These are phyloP conservation scores for Apocynum venetum DNA, from an alignment of 257 asterid genomes.

Conservation along the genomic window DNA sequence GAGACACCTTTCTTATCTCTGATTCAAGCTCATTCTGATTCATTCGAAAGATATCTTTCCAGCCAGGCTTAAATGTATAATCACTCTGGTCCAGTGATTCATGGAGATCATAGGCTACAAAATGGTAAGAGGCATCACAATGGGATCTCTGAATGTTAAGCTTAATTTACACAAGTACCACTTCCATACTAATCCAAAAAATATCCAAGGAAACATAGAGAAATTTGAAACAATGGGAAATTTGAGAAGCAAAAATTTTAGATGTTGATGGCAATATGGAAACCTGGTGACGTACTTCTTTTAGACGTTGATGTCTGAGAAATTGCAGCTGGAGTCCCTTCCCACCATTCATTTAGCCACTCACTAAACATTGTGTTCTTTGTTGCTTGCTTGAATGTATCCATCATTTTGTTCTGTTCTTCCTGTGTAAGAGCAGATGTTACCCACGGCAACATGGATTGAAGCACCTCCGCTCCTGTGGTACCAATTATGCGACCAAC, in stretches of 20 bases:
- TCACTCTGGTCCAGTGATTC: constrained; percentile 73
- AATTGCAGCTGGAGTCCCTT: constrained; percentile 47
- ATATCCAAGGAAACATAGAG: neutral
- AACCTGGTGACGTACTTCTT: constrained; percentile 51
- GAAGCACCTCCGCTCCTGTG: constrained; percentile 97
- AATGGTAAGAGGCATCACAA: neutral
- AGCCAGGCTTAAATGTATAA: constrained; percentile 86
- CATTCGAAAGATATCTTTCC: constrained; percentile 96
- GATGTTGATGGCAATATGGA: neutral
- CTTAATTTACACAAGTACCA: neutral
- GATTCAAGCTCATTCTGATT: constrained; percentile 98
- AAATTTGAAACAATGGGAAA: neutral
- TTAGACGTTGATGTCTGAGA: constrained; percentile 50
- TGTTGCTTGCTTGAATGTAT: constrained; percentile 92
- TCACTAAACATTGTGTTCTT: constrained; percentile 96
- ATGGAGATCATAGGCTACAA: constrained; percentile 54
- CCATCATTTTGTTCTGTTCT: constrained; percentile 95
- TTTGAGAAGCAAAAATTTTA: neutral
- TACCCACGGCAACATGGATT: constrained; percentile 98
- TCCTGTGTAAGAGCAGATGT: constrained; percentile 96
- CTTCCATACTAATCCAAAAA: neutral
- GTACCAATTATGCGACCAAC: constrained; percentile 97
- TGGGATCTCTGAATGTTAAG: neutral
- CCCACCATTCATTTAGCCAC: constrained; percentile 99
- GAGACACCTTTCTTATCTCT: constrained; percentile 91